Evolutionary conservation across 2,329 filamentous ascomycete genomes (phyloP).

Genomic region (Verticillium dahliae): DNA sequence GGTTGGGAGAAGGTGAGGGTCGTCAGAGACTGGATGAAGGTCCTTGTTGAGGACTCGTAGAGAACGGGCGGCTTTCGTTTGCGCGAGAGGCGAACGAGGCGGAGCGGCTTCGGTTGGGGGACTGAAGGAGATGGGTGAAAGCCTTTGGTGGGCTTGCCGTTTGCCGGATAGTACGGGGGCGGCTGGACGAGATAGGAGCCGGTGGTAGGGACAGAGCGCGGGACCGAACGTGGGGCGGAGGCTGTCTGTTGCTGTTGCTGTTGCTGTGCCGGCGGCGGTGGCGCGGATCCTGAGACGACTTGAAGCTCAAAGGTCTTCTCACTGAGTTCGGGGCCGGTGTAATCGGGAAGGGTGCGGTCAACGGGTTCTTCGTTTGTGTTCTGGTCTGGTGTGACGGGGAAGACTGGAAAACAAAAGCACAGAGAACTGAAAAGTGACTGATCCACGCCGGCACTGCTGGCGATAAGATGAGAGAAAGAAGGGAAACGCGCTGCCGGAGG

Average conservation of each 20-base stretch:
- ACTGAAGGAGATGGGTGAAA: background rate
- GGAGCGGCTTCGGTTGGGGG: conserved; percentile 10
- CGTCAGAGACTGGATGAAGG: conserved; percentile 12
- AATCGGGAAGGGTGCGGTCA: conserved; percentile 8
- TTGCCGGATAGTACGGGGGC: conserved; percentile 4
- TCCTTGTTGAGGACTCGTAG: conserved; percentile 11
- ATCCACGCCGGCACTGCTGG: conserved; percentile 8
- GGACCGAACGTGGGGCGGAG: conserved; percentile 1
- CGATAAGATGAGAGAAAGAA: background rate
- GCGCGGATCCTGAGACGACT: background rate
- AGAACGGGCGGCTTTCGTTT: conserved; percentile 16
- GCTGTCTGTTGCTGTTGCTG: background rate
- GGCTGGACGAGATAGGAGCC: conserved; percentile 1
- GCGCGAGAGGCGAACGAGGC: conserved; percentile 12
- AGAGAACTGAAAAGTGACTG: conserved; percentile 9
- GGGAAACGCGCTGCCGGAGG: background rate
- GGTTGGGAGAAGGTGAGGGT: background rate
- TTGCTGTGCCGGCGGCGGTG: background rate
- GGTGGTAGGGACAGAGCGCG: conserved; percentile 2
- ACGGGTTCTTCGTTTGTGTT: conserved; percentile 7
- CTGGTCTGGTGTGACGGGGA: conserved; percentile 12
- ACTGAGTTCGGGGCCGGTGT: conserved; percentile 5
- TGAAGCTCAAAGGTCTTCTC: conserved; percentile 2
- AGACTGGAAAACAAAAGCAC: conserved; percentile 13
- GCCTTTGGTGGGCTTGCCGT: background rate